Percentiles rank a stretch among this genome's conserved stretches.
Evolutionary conservation across 768 basidiomycete genomes (phyloP).

Genomic region (Auricularia sp.): DNA sequence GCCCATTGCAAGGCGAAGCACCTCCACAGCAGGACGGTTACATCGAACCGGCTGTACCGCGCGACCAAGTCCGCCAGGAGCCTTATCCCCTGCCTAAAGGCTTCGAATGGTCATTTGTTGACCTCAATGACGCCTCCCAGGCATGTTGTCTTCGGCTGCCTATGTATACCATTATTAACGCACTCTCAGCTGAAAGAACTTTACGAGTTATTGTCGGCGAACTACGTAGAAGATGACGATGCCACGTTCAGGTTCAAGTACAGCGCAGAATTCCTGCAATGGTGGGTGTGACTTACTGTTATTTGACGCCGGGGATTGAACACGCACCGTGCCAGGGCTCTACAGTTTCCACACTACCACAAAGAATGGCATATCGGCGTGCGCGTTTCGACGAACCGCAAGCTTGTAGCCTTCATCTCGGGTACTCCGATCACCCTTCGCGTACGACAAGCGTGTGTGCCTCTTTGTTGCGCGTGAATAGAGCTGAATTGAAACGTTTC

Average conservation of each 20-base stretch:
- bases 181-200: conserved; percentile 70
- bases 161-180: neutral
- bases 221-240: conserved; percentile 95
- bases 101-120: conserved; percentile 82
- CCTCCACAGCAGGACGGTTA: conserved; percentile 67
- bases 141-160: conserved; percentile 25
- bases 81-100: conserved; percentile 83
- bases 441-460: conserved; percentile 70
- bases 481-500: conserved; percentile 7
- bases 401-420: conserved; percentile 93
- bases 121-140: conserved; percentile 67
- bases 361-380: conserved; percentile 96
- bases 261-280: conserved; percentile 84
- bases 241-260: conserved; percentile 97
- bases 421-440: conserved; percentile 80
- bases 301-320: conserved; percentile 18
- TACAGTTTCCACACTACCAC: conserved; percentile 86
- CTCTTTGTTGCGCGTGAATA: neutral
- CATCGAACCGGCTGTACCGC: conserved; percentile 72
- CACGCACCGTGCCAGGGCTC: conserved; percentile 48
- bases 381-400: conserved; percentile 79
- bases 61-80: conserved; percentile 76
- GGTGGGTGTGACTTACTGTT: conserved; percentile 27
- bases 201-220: conserved; percentile 78
- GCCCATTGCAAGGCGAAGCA: conserved; percentile 40